These are phyloP conservation scores for Globisporangium cystogenes DNA, from an alignment of 352 stramenopile genomes.

Conservation along the genomic window DNA sequence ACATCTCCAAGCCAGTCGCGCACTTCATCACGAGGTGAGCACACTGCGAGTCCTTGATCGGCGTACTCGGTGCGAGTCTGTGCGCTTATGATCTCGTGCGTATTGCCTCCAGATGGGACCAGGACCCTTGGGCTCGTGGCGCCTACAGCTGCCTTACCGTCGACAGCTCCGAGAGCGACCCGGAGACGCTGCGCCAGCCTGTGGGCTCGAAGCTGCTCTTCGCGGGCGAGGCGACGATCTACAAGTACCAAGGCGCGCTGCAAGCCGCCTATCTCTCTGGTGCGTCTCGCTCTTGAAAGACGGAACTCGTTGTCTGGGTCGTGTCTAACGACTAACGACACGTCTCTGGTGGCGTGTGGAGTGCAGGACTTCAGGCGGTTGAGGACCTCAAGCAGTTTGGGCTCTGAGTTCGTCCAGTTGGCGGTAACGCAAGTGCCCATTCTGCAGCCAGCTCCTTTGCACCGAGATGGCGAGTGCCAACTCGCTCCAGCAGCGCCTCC, in stretches of 20 bases:
- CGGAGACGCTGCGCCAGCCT: conserved; percentile 33
- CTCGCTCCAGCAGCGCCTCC: conserved; percentile 21
- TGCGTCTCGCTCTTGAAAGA: background rate
- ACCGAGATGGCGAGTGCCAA: conserved; percentile 14
- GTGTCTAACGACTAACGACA: background rate
- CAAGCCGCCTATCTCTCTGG: conserved; percentile 62
- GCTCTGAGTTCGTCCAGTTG: conserved; percentile 3
- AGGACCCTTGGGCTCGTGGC: conserved; percentile 44
- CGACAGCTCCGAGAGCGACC: conserved; percentile 54
- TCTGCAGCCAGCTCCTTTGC: no score
- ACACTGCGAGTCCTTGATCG: no score
- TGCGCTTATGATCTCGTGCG: background rate
- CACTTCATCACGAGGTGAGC: conserved; percentile 48
- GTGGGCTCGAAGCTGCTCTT: conserved; percentile 47
- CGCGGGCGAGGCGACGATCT: conserved; percentile 59
- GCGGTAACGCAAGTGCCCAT: no score
- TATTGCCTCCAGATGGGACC: conserved; percentile 44
- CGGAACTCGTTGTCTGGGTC: background rate
- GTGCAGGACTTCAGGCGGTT: conserved; percentile 22
- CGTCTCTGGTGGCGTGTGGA: background rate
- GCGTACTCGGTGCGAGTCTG: background rate
- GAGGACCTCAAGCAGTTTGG: conserved; percentile 20
- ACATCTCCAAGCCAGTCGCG: conserved; percentile 26
- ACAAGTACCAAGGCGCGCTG: conserved; percentile 61
- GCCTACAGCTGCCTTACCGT: conserved; percentile 63